Evolutionary conservation across 2,329 filamentous ascomycete species (phyloP).

Genomic region (Calonectria pseudoturangicola): DNA sequence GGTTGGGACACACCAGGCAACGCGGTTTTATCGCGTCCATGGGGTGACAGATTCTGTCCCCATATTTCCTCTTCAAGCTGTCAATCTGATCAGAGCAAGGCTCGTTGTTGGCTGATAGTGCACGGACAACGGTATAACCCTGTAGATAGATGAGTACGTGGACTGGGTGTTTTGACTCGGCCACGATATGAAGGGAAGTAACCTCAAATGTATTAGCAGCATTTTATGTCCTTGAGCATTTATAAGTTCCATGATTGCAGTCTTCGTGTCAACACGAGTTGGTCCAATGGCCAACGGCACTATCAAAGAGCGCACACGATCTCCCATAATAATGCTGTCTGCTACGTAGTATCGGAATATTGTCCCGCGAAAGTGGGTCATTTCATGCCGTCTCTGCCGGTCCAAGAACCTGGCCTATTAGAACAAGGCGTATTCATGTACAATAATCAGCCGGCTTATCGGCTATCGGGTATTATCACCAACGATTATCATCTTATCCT

Average conservation of each 20-base stretch:
- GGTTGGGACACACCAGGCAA: not conserved
- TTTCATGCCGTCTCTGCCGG: not conserved
- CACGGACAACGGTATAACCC: not conserved
- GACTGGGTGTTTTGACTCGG: not conserved
- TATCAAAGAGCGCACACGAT: not conserved
- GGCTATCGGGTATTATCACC: not conserved
- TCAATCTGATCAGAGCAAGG: not conserved
- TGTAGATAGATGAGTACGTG: not conserved
- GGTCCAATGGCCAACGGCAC: not conserved
- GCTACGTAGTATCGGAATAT: conserved; percentile 1
- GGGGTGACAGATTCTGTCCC: not conserved
- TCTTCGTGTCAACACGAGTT: too few relatives aligned
- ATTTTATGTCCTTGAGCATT: too few relatives aligned
- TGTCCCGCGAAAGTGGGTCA: conserved; percentile 2
- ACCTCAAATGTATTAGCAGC: too few relatives aligned
- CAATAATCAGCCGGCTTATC: conserved; percentile 3
- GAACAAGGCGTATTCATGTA: not conserved
- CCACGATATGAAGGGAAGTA: not conserved
- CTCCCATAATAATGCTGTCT: not conserved
- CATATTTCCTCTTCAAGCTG: not conserved
- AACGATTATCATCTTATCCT: not conserved
- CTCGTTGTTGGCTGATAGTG: not conserved
- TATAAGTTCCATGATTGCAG: too few relatives aligned
- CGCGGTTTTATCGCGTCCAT: not conserved
- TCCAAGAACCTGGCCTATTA: not conserved